phyloP scores from a whole-genome alignment of 2,329 filamentous ascomycete species.

The Monosporascus sp. region DNA sequence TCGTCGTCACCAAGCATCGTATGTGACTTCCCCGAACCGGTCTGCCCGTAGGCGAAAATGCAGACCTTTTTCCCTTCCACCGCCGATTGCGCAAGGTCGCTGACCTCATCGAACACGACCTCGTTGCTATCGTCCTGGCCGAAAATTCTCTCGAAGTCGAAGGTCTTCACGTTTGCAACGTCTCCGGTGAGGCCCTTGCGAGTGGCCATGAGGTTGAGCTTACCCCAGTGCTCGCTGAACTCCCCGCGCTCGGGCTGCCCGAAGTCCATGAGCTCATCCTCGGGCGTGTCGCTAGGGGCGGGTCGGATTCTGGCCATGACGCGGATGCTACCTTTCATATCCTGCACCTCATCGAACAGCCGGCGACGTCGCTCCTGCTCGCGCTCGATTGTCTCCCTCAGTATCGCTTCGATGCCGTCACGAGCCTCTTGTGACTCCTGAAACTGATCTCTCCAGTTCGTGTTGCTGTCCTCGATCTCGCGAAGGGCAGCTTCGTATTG shows the following conservation, averaged over 20 bases:
- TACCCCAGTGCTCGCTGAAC: constrained; percentile 74
- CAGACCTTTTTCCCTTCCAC: constrained; percentile 94
- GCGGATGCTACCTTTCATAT: constrained; percentile 93
- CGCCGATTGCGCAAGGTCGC: constrained; percentile 86
- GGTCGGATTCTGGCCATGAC: constrained; percentile 94
- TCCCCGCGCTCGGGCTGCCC: constrained; percentile 49
- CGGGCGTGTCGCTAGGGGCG: constrained; percentile 51
- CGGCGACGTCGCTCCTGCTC: constrained; percentile 73
- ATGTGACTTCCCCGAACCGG: constrained; percentile 89
- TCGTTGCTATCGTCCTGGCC: constrained; percentile 68
- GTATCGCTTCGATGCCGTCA: neutral
- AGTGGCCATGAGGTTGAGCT: constrained; percentile 74
- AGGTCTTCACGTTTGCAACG: constrained; percentile 69
- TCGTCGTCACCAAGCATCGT: constrained; percentile 63
- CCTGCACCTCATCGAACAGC: constrained; percentile 91
- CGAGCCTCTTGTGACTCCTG: neutral
- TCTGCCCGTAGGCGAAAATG: constrained; percentile 97
- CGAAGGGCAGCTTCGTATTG: neutral
- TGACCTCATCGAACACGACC: constrained; percentile 88
- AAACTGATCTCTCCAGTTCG: neutral
- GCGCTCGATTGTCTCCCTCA: constrained; percentile 65
- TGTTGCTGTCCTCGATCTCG: neutral
- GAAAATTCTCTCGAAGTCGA: constrained; percentile 91
- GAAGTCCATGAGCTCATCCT: constrained; percentile 43
- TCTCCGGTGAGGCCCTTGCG: constrained; percentile 73